Conservation (phyloP, 768 basidiomycete genomes). For the Amanita jacksonii region DNA sequence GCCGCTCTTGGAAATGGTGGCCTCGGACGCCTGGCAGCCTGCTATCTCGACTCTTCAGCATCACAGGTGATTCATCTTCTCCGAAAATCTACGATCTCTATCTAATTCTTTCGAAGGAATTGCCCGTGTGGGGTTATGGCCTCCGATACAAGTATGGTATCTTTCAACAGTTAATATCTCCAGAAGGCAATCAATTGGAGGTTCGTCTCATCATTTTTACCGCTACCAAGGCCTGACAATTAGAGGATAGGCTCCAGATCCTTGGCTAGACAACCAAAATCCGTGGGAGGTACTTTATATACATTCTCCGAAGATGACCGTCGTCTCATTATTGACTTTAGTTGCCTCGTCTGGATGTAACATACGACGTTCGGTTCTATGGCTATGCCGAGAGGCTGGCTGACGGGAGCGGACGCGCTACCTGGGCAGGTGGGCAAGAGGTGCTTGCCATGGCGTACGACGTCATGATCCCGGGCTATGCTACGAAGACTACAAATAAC, state of each 20-base stretch:
- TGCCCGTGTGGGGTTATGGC: slow-evolving; percentile 95
- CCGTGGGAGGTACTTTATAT: slow-evolving; percentile 56
- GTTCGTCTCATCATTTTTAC: slow-evolving; percentile 15
- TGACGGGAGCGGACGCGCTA: slow-evolving; percentile 49
- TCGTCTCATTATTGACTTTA: slow-evolving; percentile 11
- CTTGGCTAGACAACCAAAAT: slow-evolving; percentile 83
- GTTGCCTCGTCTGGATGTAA: slow-evolving; percentile 77
- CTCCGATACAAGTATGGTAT: slow-evolving; percentile 91
- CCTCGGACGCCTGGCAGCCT: slow-evolving; percentile 91
- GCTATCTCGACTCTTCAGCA: slow-evolving; percentile 91
- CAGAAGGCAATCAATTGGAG: slow-evolving; percentile 76
- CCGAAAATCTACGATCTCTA: slow-evolving; percentile 42
- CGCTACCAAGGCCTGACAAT: not conserved
- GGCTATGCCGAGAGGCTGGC: slow-evolving; percentile 64
- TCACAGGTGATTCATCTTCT: slow-evolving; percentile 63
- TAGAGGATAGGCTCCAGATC: slow-evolving; percentile 62
- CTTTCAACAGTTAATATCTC: slow-evolving; percentile 88
- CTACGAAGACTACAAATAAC: slow-evolving; percentile 84
- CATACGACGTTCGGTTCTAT: slow-evolving; percentile 82
- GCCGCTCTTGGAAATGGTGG: slow-evolving; percentile 95
- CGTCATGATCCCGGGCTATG: slow-evolving; percentile 85
- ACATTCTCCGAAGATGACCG: not conserved
- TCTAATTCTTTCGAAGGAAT: slow-evolving; percentile 33
- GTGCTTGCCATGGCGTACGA: slow-evolving; percentile 92
- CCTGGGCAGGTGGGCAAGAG: slow-evolving; percentile 88